Conservation (phyloP, 768 basidiomycete species). For the Kwoniella sp. region DNA sequence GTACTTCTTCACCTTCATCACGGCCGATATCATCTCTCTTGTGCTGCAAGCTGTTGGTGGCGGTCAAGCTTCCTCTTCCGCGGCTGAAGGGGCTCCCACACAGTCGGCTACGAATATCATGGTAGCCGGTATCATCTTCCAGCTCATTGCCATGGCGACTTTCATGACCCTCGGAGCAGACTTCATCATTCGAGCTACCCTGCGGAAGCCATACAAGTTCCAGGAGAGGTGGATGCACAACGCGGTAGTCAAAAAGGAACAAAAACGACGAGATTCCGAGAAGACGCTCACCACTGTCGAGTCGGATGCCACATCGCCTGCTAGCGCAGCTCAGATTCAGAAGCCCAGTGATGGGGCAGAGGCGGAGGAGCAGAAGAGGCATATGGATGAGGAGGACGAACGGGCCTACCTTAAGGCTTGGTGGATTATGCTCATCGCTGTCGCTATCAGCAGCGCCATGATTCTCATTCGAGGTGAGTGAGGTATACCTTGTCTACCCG, state of each 20-base stretch:
- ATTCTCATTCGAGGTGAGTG: conserved; percentile 39
- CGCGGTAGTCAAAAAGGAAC: neutral
- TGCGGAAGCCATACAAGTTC: conserved; percentile 32
- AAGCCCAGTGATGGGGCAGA: conserved; percentile 2
- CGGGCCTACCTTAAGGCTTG: conserved; percentile 21
- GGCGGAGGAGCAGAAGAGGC: conserved; percentile 7
- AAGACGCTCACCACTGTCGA: conserved; percentile 5
- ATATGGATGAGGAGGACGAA: conserved; percentile 6
- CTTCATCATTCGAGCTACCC: conserved; percentile 42
- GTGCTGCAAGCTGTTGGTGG: conserved; percentile 54
- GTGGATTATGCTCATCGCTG: conserved; percentile 38
- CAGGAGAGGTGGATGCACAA: conserved; percentile 20
- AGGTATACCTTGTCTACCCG: neutral
- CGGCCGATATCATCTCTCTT: conserved; percentile 50
- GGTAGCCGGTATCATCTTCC: conserved; percentile 55
- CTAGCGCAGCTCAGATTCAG: neutral
- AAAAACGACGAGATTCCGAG: conserved; percentile 3
- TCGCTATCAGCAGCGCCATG: conserved; percentile 30
- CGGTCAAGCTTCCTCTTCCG: conserved; percentile 33
- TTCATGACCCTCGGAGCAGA: conserved; percentile 48
- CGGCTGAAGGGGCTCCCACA: conserved; percentile 35
- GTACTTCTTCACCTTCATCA: conserved; percentile 52
- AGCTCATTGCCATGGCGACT: conserved; percentile 50
- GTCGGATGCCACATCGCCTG: conserved; percentile 6
- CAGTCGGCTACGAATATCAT: conserved; percentile 53